Evolutionary conservation across 805 yeast genomes (phyloP), one percentile per base, ranked within the genome.

Genomic region (Wickerhamomyces ciferrii): DNA sequence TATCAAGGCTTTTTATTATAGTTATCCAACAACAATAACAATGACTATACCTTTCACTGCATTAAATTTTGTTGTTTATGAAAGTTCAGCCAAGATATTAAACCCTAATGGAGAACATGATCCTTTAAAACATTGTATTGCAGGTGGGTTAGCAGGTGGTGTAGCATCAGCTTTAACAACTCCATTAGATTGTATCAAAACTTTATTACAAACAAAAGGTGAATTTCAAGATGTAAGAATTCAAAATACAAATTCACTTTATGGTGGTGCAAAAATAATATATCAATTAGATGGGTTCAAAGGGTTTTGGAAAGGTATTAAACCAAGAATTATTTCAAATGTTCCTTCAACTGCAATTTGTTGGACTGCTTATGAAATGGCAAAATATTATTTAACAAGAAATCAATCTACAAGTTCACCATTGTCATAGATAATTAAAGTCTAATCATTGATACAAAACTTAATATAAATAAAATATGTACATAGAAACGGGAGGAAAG

Each of bases 321-420:
- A 83, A 61, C 97, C 99, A 39, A 81, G 99, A 66, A 82, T 94
- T 43, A 82, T 92, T 24, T 84, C 91, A 54, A 90, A 90, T 65
- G 90, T 92, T 62, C 99, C 99, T 19, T 82, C 94, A 42, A 92
- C 98, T 13, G 98, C 98, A 18, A 89, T 92, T 50, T 84, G 96
- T 56, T 92, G 98, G 98, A 92, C 98, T 2, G 89, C 96, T 21
- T 92, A 92, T 66, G 99, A 92, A 65, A 90, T 90, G 95, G 97
- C 97, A 39, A 92, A 92, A 48, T 69, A 66, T 52, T 65, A 67
- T 46, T 51, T 70, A 43, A 51, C 53, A 43, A 49, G 45, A 19
- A 17, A 35, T 11, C 24, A 14, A 14, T 17, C 17, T 14, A 21
- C 4, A 14, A 20, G 14, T 19, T 19, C 38, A 4, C 21, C 21